phyloP scores from a whole-genome alignment of 2,329 filamentous ascomycete species.

The Chalara sp. region DNA sequence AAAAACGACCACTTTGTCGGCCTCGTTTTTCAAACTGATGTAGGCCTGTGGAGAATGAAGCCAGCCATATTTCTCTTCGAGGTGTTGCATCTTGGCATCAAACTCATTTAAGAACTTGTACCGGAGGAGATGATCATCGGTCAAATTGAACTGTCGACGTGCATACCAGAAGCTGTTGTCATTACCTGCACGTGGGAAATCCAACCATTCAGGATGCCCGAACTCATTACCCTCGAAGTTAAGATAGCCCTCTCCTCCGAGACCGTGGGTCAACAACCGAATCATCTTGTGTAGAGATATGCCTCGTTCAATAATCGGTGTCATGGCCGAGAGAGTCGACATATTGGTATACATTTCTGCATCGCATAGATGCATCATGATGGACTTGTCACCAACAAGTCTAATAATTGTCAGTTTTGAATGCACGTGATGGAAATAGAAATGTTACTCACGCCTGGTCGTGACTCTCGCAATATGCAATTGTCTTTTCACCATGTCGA shows the following conservation, averaged over 20 bases:
- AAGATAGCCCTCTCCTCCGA: conserved; percentile 93
- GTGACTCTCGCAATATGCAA: conserved; percentile 94
- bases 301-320: conserved; percentile 81
- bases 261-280: conserved; percentile 79
- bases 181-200: conserved; percentile 93
- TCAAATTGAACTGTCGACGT: conserved; percentile 85
- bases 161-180: conserved; percentile 92
- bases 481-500: conserved; percentile 94
- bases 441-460: conserved; percentile 75
- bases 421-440: neutral
- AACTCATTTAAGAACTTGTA: conserved; percentile 93
- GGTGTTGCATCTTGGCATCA: conserved; percentile 83
- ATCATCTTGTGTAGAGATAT: conserved; percentile 97
- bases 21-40: conserved; percentile 88
- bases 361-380: conserved; percentile 98
- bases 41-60: conserved; percentile 79
- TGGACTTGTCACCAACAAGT: conserved; percentile 89
- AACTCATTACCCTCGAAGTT: conserved; percentile 99
- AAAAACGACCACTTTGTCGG: conserved; percentile 92
- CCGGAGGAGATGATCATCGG: conserved; percentile 76
- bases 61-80: conserved; percentile 88
- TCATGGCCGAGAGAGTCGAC: conserved; percentile 79
- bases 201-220: conserved; percentile 96
- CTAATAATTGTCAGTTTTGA: conserved; percentile 38
- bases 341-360: conserved; percentile 98